Base-by-base conservation (phyloP, 2,329 filamentous ascomycete species). In the Paramyrothecium roridum region DNA sequence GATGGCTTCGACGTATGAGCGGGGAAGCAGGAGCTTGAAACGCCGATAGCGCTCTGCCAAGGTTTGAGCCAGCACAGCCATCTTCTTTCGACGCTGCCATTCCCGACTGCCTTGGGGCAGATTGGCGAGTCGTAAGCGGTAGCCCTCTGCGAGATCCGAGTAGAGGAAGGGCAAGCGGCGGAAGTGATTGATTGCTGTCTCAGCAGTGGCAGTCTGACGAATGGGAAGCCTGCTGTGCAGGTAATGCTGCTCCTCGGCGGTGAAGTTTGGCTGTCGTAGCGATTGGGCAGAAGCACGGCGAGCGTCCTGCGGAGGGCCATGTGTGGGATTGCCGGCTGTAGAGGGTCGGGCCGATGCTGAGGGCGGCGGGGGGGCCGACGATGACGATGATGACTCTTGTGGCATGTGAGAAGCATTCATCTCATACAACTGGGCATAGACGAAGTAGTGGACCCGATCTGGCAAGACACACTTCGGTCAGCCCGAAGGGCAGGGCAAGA, bases 191-290 rank as follows among this genome's bases (percentile, higher is more conserved):
- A 33, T 45, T 10, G 46, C 45, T 1, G 54, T 52, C 3, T 21
- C 37, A 19, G 54, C 47, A 10, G 54, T 52, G 48, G 51, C 47
- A 19, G 54, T 48, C 53, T 54, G 34, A 43, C 45, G 52, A 21
- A 58, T n/a, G n/a, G 58, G 58, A 11, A 60, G 52, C n/a, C 58
- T 54, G 53, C 45, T 48, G 22, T 48, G 49, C 16, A 60, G 58
- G 54, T 58, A 60, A 33, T 54, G 21, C 23, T 54, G 58, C 53
- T 58, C 58, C 48, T 58, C 56, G 21, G 53, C 46, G 19, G 57
- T 45, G 52, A 60, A 60, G 19, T 46, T 37, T 19, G 4, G 54
- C 22, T 13, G 50, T 26, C 13, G 54, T n/a, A 17, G 34, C 16
- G 20, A 34, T 16, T 26, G 17, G 40, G 4, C 50, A 19, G 47